phyloP scores from a whole-genome alignment of 192 early-diverging fungal genomes.

The Umbelopsis sp. region DNA sequence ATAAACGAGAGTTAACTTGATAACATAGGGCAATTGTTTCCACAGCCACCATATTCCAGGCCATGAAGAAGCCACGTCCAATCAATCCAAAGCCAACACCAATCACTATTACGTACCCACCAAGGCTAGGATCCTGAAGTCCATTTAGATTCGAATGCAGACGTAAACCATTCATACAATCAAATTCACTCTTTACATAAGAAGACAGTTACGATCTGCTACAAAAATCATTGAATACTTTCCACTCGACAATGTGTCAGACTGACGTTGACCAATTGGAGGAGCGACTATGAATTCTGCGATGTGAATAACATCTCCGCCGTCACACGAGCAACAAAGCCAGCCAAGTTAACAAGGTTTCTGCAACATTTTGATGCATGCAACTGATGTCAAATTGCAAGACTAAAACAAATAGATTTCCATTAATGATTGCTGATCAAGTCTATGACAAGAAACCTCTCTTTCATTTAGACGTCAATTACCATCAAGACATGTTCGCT shows the following conservation, averaged over 20 bases:
- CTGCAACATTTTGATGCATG: not conserved
- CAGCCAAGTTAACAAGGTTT: not conserved
- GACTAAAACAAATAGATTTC: not conserved
- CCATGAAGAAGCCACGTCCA: not conserved
- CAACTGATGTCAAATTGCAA: not conserved
- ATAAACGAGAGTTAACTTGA: not conserved
- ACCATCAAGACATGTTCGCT: not conserved
- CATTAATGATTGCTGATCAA: not conserved
- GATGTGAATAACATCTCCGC: not conserved
- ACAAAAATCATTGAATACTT: too few species aligned
- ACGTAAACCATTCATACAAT: not conserved
- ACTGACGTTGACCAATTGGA: too few species aligned
- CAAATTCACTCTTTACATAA: not conserved
- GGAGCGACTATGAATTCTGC: too few species aligned
- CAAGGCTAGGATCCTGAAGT: slow-evolving; percentile 29
- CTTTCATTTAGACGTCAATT: not conserved
- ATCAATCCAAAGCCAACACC: slow-evolving; percentile 7
- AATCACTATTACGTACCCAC: not conserved
- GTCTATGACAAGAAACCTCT: not conserved
- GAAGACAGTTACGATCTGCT: too few species aligned
- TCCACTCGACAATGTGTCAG: too few species aligned
- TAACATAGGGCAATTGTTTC: not conserved
- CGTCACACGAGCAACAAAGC: not conserved
- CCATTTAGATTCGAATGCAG: too few species aligned
- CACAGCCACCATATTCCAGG: not conserved